A percentile compares a stretch with the other conserved stretches of the same genome.
Evolutionary conservation across 208 protist species (phyloP).

Genomic region (Leishmania arabica): DNA sequence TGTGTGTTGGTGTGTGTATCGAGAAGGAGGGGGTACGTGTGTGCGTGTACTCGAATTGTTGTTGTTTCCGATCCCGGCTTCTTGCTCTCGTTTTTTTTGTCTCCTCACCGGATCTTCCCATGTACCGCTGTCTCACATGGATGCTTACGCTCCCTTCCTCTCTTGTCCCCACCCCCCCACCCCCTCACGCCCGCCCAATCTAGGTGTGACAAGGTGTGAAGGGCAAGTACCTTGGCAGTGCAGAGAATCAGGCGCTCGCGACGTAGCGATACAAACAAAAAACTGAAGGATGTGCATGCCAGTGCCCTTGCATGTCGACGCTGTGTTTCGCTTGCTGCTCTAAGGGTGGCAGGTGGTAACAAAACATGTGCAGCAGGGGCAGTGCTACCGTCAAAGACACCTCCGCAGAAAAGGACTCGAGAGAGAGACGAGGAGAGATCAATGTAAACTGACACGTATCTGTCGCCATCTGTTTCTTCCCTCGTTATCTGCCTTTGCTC

Average conservation of each 20-base stretch:
- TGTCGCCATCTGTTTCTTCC: neutral
- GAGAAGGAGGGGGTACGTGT: no score
- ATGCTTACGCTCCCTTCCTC: neutral
- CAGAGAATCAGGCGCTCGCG: neutral
- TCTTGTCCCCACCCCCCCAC: neutral
- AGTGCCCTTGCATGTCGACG: neutral
- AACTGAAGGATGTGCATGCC: neutral
- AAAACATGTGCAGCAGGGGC: neutral
- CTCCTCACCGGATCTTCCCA: neutral
- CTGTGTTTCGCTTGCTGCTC: neutral
- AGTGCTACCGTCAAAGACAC: neutral
- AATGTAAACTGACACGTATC: neutral
- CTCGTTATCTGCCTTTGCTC: neutral
- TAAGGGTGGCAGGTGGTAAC: neutral
- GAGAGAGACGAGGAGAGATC: neutral
- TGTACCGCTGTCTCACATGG: neutral
- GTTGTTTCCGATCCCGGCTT: neutral
- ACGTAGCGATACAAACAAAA: neutral
- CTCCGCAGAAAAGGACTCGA: neutral
- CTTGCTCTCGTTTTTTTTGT: slow-evolving; percentile 17
- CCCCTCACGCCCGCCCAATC: neutral
- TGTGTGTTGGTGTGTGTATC: no score
- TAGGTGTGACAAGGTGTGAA: neutral
- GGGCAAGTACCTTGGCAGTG: neutral
- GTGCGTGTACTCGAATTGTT: neutral